Conservation (phyloP, 176 grass and related monocot species). For the Triticum aestivum region IWGSC_CS_RefSeq_v2.1 NC_057812.1:620879062-620879561, state of each 20-base stretch:
- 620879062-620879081: not conserved
- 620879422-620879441: conserved; percentile 22
- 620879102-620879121: conserved; percentile 28
- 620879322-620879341: not conserved
- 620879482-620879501: conserved; percentile 24
- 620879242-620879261: not conserved
- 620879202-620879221: not conserved
- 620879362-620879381: conserved; percentile 29
- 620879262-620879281: not conserved
- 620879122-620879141: conserved; percentile 25
- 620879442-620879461: conserved; percentile 21
- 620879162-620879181: not conserved
- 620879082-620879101: not conserved
- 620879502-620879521: conserved; percentile 1
- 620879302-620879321: not conserved
- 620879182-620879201: conserved; percentile 24
- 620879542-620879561: not conserved
- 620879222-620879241: not conserved
- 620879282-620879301: conserved; percentile 13
- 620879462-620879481: conserved; percentile 28
- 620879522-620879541: conserved; percentile 5
- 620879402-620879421: conserved; percentile 28
- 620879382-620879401: conserved; percentile 19
- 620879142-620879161: conserved; percentile 23
- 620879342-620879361: conserved; percentile 17